Base-by-base conservation (phyloP, 2,329 filamentous ascomycete species). In the Aspergillus niger region DNA sequence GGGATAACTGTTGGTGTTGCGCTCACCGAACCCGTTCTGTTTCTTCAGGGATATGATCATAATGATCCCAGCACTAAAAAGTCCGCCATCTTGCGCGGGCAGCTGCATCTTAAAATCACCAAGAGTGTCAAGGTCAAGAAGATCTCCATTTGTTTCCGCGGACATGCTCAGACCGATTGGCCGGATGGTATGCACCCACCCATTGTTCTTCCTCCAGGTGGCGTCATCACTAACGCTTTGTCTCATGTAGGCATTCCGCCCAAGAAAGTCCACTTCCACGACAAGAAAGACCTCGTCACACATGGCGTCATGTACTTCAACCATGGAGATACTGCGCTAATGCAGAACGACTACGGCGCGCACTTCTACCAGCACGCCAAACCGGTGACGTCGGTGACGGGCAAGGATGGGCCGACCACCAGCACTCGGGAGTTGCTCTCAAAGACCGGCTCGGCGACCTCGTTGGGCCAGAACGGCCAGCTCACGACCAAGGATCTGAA, bases 271-370 rank as follows among this genome's bases (percentile, higher is more conserved):
- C 91, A 96, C 43, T 87, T 91, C 56, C 89, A 87, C 69, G 92
- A 98, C 72, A 90, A 91, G 64, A 90, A 95, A 67, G 91, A 88
- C 3, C 83, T 98, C 61, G 89, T 96, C 76, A 94, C 91, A 43
- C 93, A 97, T 71, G 74, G 94, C 88, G 17, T 88, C 92, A 77
- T 94, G 90, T 98, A 98, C 73, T 99, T 97, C 82, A 96, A 97
- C 58, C 74, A 77, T 24, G 75, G 75, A 17, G 75, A 76, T 55
- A 72, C 74, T 1, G 69, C 73, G 1, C 65, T 63, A 79, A 81
- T 62, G 85, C 86, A 89, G 67, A 80, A 81, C 58, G 82, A 85
- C 30, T 86, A 87, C 49, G 85, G 86, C 17, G 87, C 87, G 24
- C 86, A 89, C 72, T 82, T 83, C 60, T 85, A 87, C 28, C 83